Conservation (phyloP, 371 early-diverging fungal species). For the Batkoa obscura region DNA sequence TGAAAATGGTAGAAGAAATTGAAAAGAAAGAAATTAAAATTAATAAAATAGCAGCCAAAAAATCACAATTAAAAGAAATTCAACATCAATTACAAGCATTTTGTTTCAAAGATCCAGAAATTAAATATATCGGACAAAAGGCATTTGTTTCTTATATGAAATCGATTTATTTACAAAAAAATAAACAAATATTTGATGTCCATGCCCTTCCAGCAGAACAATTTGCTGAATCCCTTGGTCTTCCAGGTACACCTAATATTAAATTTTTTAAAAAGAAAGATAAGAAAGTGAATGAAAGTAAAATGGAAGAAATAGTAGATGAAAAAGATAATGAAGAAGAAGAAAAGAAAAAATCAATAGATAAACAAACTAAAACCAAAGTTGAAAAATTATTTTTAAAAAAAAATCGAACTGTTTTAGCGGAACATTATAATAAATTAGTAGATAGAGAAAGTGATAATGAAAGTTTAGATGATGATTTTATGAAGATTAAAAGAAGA, state of each 20-base stretch:
- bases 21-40: constrained; percentile 62
- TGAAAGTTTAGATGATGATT: constrained; percentile 39
- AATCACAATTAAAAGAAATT: constrained; percentile 38
- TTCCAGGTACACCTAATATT: constrained; percentile 87
- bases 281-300: background rate
- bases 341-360: constrained; percentile 7
- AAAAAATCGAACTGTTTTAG: constrained; percentile 76
- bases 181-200: constrained; percentile 76
- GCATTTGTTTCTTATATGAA: constrained; percentile 88
- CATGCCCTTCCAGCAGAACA: constrained; percentile 63
- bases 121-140: constrained; percentile 88
- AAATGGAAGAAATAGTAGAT: constrained; percentile 17
- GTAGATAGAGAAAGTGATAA: constrained; percentile 26
- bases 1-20: constrained; percentile 52
- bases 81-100: constrained; percentile 63
- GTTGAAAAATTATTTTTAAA: constrained; percentile 80
- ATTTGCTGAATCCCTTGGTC: constrained; percentile 73
- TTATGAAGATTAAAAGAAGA: constrained; percentile 59
- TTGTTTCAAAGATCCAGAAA: constrained; percentile 83
- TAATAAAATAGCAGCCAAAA: constrained; percentile 62
- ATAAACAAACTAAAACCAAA: constrained; percentile 36
- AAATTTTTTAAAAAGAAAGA: constrained; percentile 43
- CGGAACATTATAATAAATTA: constrained; percentile 73
- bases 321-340: constrained; percentile 13
- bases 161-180: constrained; percentile 68